phyloP scores from a whole-genome alignment of 2,329 filamentous ascomycete genomes.

The Scytalidium sp. region DNA sequence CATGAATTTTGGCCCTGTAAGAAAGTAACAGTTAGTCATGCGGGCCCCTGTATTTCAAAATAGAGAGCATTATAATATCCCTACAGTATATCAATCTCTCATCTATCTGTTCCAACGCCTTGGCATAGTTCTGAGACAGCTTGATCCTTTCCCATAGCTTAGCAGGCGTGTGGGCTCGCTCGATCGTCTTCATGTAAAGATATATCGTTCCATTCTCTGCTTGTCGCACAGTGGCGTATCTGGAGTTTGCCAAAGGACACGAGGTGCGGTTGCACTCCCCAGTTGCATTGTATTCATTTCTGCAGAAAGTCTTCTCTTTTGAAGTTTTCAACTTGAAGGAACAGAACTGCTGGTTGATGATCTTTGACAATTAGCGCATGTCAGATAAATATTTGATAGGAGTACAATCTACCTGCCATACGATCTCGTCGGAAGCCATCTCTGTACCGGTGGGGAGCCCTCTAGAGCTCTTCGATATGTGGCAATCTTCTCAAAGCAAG shows the following conservation, averaged over 20 bases:
- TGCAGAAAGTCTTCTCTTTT: slow-evolving; percentile 89
- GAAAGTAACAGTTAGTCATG: neutral
- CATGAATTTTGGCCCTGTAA: slow-evolving; percentile 75
- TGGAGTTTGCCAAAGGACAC: slow-evolving; percentile 85
- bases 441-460: neutral
- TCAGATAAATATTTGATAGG: neutral
- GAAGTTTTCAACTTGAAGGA: slow-evolving; percentile 91
- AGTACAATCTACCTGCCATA: slow-evolving; percentile 76
- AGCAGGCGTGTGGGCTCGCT: slow-evolving; percentile 81
- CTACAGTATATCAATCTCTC: slow-evolving; percentile 81
- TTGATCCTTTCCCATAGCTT: slow-evolving; percentile 96
- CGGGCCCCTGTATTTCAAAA: no score
- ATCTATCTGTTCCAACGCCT: slow-evolving; percentile 85
- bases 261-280: slow-evolving; percentile 84
- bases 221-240: slow-evolving; percentile 89
- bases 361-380: neutral
- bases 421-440: slow-evolving; percentile 93
- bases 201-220: slow-evolving; percentile 80
- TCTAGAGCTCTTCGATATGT: neutral
- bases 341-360: slow-evolving; percentile 90
- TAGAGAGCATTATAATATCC: no score
- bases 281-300: slow-evolving; percentile 88
- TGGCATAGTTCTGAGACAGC: slow-evolving; percentile 84
- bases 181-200: slow-evolving; percentile 94
- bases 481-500: no score